These are phyloP conservation scores for Lablab purpureus DNA, from an alignment of 306 rosid species.

Conservation along the genomic window DNA sequence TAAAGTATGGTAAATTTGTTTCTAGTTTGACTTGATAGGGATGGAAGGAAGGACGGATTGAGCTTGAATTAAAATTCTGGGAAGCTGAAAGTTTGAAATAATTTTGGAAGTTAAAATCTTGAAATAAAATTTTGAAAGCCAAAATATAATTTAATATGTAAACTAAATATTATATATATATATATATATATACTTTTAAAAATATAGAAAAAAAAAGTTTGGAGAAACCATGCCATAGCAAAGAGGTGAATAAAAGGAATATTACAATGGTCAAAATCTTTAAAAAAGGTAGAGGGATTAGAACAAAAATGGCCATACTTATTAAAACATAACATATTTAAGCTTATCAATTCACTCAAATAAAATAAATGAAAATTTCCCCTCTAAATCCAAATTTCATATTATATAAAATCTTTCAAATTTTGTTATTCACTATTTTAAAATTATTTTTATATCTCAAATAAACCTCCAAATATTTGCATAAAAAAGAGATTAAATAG, in stretches of 20 bases:
- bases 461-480: not conserved
- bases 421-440: not conserved
- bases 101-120: too few species aligned
- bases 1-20: not conserved
- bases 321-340: not conserved
- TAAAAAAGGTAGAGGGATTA: not conserved
- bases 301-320: not conserved
- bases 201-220: too few species aligned
- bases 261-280: not conserved
- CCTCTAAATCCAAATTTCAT: not conserved
- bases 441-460: not conserved
- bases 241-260: not conserved
- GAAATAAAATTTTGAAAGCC: too few species aligned
- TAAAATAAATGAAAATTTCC: not conserved
- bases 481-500: not conserved
- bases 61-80: too few species aligned
- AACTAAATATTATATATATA: too few species aligned
- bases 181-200: too few species aligned
- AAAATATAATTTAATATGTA: too few species aligned
- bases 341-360: not conserved
- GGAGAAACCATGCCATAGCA: not conserved
- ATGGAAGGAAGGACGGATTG: too few species aligned
- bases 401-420: not conserved
- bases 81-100: too few species aligned
- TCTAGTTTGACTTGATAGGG: not conserved